Conservation (phyloP, 140 eudicot species). For the Senecio squalidus region DNA sequence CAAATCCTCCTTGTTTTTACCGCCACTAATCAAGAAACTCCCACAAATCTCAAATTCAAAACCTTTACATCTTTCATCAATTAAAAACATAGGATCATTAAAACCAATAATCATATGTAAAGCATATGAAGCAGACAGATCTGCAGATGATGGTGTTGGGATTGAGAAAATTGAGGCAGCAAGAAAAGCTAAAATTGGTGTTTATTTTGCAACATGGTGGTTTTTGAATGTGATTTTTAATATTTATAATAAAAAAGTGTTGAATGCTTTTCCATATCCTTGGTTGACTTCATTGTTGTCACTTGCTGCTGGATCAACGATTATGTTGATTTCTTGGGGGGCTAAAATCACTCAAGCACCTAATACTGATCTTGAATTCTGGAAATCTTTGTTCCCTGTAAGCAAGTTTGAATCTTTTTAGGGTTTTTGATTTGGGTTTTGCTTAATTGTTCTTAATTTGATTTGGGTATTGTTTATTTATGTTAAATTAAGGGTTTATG, state of each 20-base stretch:
- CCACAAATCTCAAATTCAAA: conserved; percentile 14
- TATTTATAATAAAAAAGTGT: conserved; percentile 45
- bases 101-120: conserved; percentile 12
- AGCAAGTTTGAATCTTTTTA: conserved; percentile 19
- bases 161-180: conserved; percentile 30
- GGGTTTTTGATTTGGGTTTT: conserved; percentile 1
- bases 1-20: conserved; percentile 19
- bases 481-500: neutral
- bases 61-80: conserved; percentile 27
- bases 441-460: neutral
- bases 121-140: conserved; percentile 35
- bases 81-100: conserved; percentile 28
- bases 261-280: conserved; percentile 55
- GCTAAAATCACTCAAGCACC: conserved; percentile 43
- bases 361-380: conserved; percentile 48
- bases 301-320: conserved; percentile 51
- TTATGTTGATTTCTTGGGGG: conserved; percentile 51
- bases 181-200: conserved; percentile 39
- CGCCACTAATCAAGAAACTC: conserved; percentile 18
- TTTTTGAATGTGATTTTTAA: conserved; percentile 49
- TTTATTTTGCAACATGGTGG: conserved; percentile 56
- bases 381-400: conserved; percentile 52
- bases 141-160: conserved; percentile 17
- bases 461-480: neutral
- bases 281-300: conserved; percentile 49